These are phyloP conservation scores for Planoprotostelium fungivorum DNA, from an alignment of 78 protist species.

Conservation along the genomic window DNA sequence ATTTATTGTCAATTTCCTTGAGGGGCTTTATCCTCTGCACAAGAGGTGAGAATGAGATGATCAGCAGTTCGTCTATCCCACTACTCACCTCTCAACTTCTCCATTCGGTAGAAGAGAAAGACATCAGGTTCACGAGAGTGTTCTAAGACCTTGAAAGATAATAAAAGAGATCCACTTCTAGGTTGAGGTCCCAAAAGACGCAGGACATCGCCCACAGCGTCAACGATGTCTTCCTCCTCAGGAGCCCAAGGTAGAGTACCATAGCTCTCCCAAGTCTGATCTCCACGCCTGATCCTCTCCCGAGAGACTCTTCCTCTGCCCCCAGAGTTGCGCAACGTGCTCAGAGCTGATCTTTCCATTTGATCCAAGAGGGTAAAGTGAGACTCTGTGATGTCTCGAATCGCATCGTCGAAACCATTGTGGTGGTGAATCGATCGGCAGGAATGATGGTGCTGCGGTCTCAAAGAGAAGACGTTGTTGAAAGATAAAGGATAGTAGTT, in stretches of 20 bases:
- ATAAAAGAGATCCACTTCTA: not conserved
- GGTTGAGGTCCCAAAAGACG: not conserved
- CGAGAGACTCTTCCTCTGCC: not conserved
- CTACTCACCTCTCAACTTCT: too few species aligned
- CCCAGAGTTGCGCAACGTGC: not conserved
- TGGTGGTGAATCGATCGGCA: not conserved
- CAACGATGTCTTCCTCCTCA: not conserved
- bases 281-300: not conserved
- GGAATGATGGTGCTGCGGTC: not conserved
- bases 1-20: too few species aligned
- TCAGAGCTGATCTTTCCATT: not conserved
- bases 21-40: too few species aligned
- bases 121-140: not conserved
- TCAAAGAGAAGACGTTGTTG: not conserved
- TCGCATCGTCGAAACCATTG: not conserved
- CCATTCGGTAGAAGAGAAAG: not conserved
- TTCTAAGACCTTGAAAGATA: not conserved
- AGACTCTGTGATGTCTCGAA: not conserved
- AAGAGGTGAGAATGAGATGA: too few species aligned
- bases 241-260: not conserved
- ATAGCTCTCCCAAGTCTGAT: not conserved
- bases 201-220: not conserved
- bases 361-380: not conserved
- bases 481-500: too few species aligned
- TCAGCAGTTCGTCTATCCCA: too few species aligned